Evolutionary conservation across 2,329 filamentous ascomycete genomes (phyloP).

Genomic region (Cercospora zeae-maydis): DNA sequence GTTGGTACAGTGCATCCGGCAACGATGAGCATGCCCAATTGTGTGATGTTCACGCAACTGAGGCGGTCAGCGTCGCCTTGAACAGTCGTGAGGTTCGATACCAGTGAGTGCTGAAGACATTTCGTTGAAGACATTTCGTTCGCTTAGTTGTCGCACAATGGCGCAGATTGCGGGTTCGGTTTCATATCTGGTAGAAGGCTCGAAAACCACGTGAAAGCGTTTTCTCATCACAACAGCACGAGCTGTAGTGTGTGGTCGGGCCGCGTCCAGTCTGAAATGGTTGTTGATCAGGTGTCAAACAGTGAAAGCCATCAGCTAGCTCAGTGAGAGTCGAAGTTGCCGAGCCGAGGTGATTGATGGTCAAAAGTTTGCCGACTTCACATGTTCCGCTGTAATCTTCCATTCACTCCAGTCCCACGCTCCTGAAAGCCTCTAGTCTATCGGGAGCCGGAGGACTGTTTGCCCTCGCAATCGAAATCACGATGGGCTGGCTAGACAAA

Average conservation of each 20-base stretch:
- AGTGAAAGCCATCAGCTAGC: no score
- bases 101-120: not conserved
- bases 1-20: not conserved
- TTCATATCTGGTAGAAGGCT: not conserved
- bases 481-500: conserved; percentile 42
- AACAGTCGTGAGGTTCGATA: not conserved
- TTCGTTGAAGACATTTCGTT: not conserved
- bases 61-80: not conserved
- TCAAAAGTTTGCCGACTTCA: conserved; percentile 3
- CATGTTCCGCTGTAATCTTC: not conserved
- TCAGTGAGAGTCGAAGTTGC: no score
- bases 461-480: not conserved
- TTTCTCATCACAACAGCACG: no score
- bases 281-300: no score
- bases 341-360: conserved; percentile 6
- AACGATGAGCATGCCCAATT: not conserved
- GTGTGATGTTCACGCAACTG: not conserved
- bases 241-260: no score
- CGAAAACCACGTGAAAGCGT: no score
- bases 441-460: not conserved
- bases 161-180: not conserved
- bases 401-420: not conserved
- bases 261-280: no score
- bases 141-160: not conserved
- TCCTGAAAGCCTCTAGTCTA: not conserved